Percentiles rank a stretch among this genome's conserved stretches.
Evolutionary conservation across 2,329 filamentous ascomycete genomes (phyloP).

Genomic region (Dothistroma pini): DNA sequence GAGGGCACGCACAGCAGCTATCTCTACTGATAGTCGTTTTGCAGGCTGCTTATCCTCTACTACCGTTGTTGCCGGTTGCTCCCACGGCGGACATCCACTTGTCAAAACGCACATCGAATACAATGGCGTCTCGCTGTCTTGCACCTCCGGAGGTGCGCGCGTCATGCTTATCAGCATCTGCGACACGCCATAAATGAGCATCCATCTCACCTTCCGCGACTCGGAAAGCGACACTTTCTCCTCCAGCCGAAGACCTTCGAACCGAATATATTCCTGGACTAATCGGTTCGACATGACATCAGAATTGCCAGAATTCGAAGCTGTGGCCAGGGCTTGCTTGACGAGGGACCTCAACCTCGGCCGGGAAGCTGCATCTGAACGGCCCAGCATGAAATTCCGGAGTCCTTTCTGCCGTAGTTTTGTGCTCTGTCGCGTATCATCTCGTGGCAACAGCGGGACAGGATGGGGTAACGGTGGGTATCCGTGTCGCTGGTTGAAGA

Average conservation of each 20-base stretch:
- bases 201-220: conserved; percentile 73
- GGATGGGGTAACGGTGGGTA: conserved; percentile 61
- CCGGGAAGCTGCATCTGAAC: conserved; percentile 1
- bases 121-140: conserved; percentile 51
- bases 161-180: conserved; percentile 68
- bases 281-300: conserved; percentile 46
- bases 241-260: conserved; percentile 60
- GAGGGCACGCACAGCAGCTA: conserved; percentile 14
- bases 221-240: conserved; percentile 61
- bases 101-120: conserved; percentile 58
- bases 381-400: conserved; percentile 10
- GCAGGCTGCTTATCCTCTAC: background rate
- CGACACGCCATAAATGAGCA: conserved; percentile 68
- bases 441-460: conserved; percentile 62
- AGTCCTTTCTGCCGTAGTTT: conserved; percentile 28
- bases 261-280: conserved; percentile 65
- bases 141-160: conserved; percentile 57
- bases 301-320: conserved; percentile 45
- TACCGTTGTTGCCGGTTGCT: conserved; percentile 9
- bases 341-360: conserved; percentile 36
- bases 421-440: conserved; percentile 20
- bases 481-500: conserved; percentile 61
- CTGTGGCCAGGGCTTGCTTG: conserved; percentile 51
- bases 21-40: conserved; percentile 4
- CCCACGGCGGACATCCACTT: conserved; percentile 41